These are phyloP conservation scores for Leccinum barrowsii DNA, from an alignment of 768 basidiomycete species.

Conservation along the genomic window DNA sequence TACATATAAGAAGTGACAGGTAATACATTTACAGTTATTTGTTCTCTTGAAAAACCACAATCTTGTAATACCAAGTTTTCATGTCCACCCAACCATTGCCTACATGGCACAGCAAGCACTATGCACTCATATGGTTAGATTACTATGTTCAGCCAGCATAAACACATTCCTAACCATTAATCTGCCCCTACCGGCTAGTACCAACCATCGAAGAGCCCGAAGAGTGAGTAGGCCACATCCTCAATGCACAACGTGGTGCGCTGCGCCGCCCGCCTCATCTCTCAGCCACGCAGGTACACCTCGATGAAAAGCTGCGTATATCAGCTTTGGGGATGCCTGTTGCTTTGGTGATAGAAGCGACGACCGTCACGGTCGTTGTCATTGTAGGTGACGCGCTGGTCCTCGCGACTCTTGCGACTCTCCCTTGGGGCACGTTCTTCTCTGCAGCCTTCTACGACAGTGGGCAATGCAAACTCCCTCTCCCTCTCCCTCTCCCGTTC, in stretches of 20 bases:
- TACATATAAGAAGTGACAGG: too few species aligned
- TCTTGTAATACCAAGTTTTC: too few species aligned
- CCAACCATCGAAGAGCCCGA: slow-evolving; percentile 20
- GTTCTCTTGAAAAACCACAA: too few species aligned
- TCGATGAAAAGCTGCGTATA: slow-evolving; percentile 17
- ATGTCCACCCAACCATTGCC: too few species aligned
- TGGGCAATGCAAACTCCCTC: background rate
- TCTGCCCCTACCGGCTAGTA: too few species aligned
- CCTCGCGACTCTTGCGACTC: slow-evolving; percentile 12
- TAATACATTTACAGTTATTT: too few species aligned
- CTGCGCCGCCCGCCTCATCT: slow-evolving; percentile 26
- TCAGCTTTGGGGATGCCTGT: slow-evolving; percentile 22
- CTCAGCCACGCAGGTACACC: slow-evolving; percentile 17
- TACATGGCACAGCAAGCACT: too few species aligned
- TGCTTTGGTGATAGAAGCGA: slow-evolving; percentile 14
- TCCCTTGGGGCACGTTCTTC: too few species aligned
- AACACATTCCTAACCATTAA: background rate
- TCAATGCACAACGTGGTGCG: slow-evolving; percentile 20
- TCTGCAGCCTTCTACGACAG: too few species aligned
- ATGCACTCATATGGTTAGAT: too few species aligned
- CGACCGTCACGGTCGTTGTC: slow-evolving; percentile 1
- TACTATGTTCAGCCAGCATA: too few species aligned
- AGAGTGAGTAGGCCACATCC: slow-evolving; percentile 23
- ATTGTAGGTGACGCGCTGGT: too few species aligned
- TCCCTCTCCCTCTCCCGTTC: slow-evolving; percentile 14